Conservation (phyloP, 768 basidiomycete species). For the Pisolithus marmoratus region DNA sequence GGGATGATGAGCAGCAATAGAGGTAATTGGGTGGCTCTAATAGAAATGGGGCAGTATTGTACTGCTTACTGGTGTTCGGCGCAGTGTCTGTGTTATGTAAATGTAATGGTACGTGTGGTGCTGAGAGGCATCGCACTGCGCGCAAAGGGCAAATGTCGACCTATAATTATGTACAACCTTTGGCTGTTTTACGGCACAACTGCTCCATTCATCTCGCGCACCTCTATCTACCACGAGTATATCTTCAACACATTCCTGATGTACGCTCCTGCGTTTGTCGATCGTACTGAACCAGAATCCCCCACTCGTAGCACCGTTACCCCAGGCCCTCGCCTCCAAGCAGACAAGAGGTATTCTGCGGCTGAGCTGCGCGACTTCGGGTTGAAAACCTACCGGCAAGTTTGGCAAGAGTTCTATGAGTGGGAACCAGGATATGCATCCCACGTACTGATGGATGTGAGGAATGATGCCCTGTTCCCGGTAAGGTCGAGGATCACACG, state of each 20-base stretch:
- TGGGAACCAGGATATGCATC: constrained; percentile 34
- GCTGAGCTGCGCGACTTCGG: constrained; percentile 20
- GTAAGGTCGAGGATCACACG: constrained; percentile 8
- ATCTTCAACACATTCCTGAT: neutral
- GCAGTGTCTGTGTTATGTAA: no score
- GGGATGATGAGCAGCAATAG: no score
- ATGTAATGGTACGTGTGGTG: no score
- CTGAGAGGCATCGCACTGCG: no score
- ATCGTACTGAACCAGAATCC: constrained; percentile 19
- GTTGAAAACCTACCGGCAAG: constrained; percentile 25
- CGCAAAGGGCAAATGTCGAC: no score
- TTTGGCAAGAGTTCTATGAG: constrained; percentile 44
- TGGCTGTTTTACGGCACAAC: no score
- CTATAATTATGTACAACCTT: no score
- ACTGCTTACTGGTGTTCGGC: no score
- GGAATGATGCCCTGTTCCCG: neutral
- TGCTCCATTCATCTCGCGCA: neutral
- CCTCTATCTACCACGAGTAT: neutral
- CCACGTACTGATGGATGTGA: constrained; percentile 19
- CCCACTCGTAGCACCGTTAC: constrained; percentile 1
- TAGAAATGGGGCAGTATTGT: no score
- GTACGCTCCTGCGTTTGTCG: constrained; percentile 8
- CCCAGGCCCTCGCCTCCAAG: neutral
- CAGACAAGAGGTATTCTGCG: neutral
- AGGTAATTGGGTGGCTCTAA: no score